These are phyloP conservation scores for Schizophyllum amplum DNA, from an alignment of 1,284 basidiomycete species.

Conservation along the genomic window DNA sequence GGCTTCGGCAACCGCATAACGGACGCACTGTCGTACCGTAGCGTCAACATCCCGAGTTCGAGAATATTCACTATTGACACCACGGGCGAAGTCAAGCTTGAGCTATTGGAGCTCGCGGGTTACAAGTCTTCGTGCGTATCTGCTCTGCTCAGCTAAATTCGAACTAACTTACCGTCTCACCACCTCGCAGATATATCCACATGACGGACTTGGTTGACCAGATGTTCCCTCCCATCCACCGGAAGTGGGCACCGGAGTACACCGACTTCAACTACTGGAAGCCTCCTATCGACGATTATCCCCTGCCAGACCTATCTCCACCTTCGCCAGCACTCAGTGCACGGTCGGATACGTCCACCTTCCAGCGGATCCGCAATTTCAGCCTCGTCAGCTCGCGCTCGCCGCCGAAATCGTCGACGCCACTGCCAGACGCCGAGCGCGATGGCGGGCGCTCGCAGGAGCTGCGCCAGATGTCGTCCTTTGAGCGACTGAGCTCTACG, in stretches of 20 bases:
- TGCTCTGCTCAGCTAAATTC: neutral
- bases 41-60: conserved; percentile 90
- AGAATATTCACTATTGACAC: conserved; percentile 98
- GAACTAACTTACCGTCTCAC: neutral
- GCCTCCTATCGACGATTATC: conserved; percentile 65
- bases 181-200: conserved; percentile 66
- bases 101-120: conserved; percentile 89
- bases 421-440: conserved; percentile 9
- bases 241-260: conserved; percentile 82
- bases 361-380: conserved; percentile 79
- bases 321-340: conserved; percentile 91
- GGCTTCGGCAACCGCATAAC: conserved; percentile 99
- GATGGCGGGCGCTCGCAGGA: conserved; percentile 12
- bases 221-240: conserved; percentile 96
- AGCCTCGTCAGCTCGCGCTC: conserved; percentile 53
- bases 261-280: conserved; percentile 99
- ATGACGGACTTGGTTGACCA: conserved; percentile 99
- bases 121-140: conserved; percentile 86
- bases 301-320: conserved; percentile 84
- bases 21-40: conserved; percentile 94
- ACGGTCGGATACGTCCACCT: conserved; percentile 75
- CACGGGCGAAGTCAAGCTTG: conserved; percentile 94
- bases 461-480: conserved; percentile 61
- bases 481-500: conserved; percentile 56
- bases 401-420: conserved; percentile 16